These are phyloP conservation scores for Rhodotorula sp. DNA, from an alignment of 1,284 basidiomycete genomes.

Conservation along the genomic window DNA sequence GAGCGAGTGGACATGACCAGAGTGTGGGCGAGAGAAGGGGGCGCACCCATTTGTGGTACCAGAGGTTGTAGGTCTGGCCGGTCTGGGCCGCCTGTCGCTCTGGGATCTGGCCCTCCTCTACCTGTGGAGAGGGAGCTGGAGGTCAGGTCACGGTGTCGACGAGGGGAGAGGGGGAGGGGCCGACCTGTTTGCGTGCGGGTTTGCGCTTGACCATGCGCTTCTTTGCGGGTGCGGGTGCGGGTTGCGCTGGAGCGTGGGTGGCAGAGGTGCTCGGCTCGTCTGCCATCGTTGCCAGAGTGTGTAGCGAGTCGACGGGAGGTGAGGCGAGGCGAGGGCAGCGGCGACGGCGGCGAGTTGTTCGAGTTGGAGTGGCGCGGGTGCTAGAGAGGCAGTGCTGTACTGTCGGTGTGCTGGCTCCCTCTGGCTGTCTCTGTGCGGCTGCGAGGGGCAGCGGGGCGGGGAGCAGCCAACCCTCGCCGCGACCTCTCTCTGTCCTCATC, in stretches of 20 bases:
- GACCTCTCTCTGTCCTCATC: background rate
- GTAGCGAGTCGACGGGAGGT: background rate
- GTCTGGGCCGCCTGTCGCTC: constrained; percentile 84
- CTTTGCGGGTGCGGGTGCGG: constrained; percentile 1
- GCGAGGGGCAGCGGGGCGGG: no score
- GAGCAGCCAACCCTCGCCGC: no score
- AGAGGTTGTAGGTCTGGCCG: constrained; percentile 74
- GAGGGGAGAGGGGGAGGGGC: background rate
- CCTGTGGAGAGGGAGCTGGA: constrained; percentile 46
- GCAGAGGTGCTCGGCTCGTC: background rate
- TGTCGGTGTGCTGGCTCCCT: no score
- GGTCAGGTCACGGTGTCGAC: background rate
- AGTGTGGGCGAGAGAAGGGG: constrained; percentile 21
- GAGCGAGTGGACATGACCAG: background rate
- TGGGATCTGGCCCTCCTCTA: constrained; percentile 82
- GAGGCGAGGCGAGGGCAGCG: background rate
- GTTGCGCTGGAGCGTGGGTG: background rate
- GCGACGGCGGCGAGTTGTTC: background rate
- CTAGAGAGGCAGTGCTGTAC: background rate
- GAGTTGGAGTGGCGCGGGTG: background rate
- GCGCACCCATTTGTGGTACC: constrained; percentile 98
- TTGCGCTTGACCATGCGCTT: constrained; percentile 47
- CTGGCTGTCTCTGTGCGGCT: no score
- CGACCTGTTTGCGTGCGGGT: constrained; percentile 46
- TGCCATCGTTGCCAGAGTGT: background rate